phyloP scores from a whole-genome alignment of 2,329 filamentous ascomycete genomes.

The Akanthomyces dipterigenus region DNA sequence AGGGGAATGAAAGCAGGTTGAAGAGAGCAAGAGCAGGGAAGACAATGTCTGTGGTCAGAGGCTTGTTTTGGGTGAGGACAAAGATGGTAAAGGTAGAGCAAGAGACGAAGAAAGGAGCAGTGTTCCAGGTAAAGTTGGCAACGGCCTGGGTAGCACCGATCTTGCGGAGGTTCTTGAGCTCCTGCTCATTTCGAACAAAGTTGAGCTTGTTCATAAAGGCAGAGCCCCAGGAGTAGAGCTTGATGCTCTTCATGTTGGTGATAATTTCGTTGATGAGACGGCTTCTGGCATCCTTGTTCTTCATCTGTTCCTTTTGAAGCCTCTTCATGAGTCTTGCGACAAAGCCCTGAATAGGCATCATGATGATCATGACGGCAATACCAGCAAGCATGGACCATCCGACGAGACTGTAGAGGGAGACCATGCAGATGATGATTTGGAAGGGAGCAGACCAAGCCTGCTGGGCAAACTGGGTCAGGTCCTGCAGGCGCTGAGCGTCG shows the following conservation, averaged over 20 bases:
- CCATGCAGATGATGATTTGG: conserved; percentile 92
- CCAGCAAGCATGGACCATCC: conserved; percentile 94
- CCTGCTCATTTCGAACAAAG: conserved; percentile 89
- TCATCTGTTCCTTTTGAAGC: conserved; percentile 95
- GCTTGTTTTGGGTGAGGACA: conserved; percentile 72
- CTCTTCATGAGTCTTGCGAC: conserved; percentile 92
- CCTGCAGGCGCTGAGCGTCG: conserved; percentile 89
- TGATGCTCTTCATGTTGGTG: conserved; percentile 99
- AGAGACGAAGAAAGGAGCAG: conserved; percentile 93
- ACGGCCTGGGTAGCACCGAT: conserved; percentile 92
- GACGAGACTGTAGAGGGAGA: conserved; percentile 91
- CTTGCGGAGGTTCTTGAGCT: conserved; percentile 90
- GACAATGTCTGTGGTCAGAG: conserved; percentile 88
- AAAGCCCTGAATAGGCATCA: conserved; percentile 92
- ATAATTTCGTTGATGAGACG: conserved; percentile 94
- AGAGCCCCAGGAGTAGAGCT: conserved; percentile 94
- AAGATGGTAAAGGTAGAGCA: conserved; percentile 95
- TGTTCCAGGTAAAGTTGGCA: conserved; percentile 97
- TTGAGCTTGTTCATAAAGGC: conserved; percentile 98
- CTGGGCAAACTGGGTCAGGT: conserved; percentile 90
- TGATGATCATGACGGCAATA: conserved; percentile 89
- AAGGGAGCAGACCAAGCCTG: conserved; percentile 96
- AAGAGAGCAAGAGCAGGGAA: conserved; percentile 90
- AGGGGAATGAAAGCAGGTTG: conserved; percentile 91
- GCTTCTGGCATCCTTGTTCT: conserved; percentile 93